Percentiles rank a stretch among this genome's conserved stretches.
These are phyloP conservation scores for Agrostemma githago DNA, from an alignment of 148 eudicot genomes.

Conservation along the genomic window DNA sequence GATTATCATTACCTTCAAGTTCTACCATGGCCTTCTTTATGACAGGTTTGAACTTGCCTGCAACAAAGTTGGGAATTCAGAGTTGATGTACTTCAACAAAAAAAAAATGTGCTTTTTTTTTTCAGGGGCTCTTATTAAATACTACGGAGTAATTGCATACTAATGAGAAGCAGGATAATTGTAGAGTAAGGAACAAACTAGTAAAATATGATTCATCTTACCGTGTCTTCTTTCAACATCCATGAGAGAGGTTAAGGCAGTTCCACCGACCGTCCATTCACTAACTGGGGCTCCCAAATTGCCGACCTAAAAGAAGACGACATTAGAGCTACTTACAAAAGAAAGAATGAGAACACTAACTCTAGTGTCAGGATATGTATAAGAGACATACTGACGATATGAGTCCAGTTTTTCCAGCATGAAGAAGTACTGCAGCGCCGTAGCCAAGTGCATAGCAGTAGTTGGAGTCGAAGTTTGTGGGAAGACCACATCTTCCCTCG, in stretches of 20 bases:
- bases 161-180: not conserved
- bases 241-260: constrained; percentile 90
- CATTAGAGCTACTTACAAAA: not conserved
- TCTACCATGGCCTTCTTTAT: constrained; percentile 99
- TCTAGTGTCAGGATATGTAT: not conserved
- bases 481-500: constrained; percentile 96
- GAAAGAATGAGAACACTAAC: not conserved
- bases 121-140: no score
- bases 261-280: constrained; percentile 99
- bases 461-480: constrained; percentile 86
- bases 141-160: not conserved
- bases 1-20: constrained; percentile 60
- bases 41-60: constrained; percentile 98
- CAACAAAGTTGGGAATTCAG: constrained; percentile 11
- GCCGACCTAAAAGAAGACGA: constrained; percentile 51
- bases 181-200: not conserved
- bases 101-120: not conserved
- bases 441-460: constrained; percentile 96
- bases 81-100: not conserved
- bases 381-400: constrained; percentile 73
- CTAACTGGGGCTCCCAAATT: constrained; percentile 90
- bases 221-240: constrained; percentile 99
- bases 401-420: constrained; percentile 84
- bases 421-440: constrained; percentile 89
- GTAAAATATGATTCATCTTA: constrained; percentile 17